Conservation (phyloP, 2,329 filamentous ascomycete species). For the Rasamsonia emersonii region DNA sequence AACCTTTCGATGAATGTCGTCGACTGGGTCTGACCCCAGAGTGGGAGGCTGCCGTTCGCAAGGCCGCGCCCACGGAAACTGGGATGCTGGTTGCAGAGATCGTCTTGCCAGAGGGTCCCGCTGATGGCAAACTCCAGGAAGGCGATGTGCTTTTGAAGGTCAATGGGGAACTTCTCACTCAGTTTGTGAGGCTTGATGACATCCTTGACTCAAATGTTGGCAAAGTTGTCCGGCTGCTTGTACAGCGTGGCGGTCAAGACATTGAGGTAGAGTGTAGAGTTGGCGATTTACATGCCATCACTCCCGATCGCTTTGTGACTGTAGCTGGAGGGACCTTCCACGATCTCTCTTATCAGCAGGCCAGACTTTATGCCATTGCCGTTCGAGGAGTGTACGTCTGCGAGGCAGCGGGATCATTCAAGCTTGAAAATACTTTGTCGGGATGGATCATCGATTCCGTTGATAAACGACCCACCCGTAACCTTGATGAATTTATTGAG, state of each 20-base stretch:
- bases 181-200: constrained; percentile 85
- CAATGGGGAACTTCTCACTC: constrained; percentile 84
- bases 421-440: constrained; percentile 80
- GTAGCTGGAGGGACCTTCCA: constrained; percentile 94
- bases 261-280: constrained; percentile 77
- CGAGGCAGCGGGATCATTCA: constrained; percentile 89
- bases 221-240: constrained; percentile 64
- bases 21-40: constrained; percentile 74
- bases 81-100: constrained; percentile 97
- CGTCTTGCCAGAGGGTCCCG: constrained; percentile 82
- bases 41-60: constrained; percentile 78
- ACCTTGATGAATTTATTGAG: constrained; percentile 80
- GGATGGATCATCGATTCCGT: constrained; percentile 92
- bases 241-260: constrained; percentile 84
- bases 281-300: constrained; percentile 86
- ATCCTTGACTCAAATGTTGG: constrained; percentile 85
- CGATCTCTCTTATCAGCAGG: constrained; percentile 92
- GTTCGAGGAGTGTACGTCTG: constrained; percentile 91
- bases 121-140: constrained; percentile 78
- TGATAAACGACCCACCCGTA: constrained; percentile 82
- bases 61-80: constrained; percentile 81
- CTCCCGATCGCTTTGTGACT: constrained; percentile 88
- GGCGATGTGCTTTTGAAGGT: constrained; percentile 90
- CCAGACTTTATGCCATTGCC: constrained; percentile 87
- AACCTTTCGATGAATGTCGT: constrained; percentile 94